Base-by-base conservation (phyloP, 1,284 basidiomycete species). In the Tylopilus sp. region DNA sequence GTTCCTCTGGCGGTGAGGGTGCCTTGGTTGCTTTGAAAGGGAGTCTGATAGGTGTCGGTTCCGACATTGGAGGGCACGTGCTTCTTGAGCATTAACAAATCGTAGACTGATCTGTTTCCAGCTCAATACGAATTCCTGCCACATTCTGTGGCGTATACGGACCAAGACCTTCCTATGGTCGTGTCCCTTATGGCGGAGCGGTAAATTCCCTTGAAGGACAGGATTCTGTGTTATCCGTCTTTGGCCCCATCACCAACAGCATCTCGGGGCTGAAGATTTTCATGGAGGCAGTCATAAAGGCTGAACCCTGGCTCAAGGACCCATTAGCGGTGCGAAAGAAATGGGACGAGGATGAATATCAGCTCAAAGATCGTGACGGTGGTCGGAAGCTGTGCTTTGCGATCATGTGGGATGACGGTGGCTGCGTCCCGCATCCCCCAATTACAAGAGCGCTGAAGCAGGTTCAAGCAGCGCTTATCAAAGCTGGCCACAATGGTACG, bases 231-330 rank as follows among this genome's bases (percentile, higher is more conserved):
- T 73, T 76, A 1, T 88, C 86, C 2, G 86, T 90, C 42, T 76
- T 90, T 3, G 90, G 90, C 0, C 90, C 91, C 3, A 76, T 92
- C 54, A 75, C 83, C 4, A 74, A 73, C 25, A 80, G 77, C 17
- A 58, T 92, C 15, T 74, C 68, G 6, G 85, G 80, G 3, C 63
- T 91, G 37, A 84, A 84, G 62, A 61, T 75, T 2, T 91, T 90
- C 72, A 79, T 82, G 59, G 80, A 85, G 63, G 75, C 76, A 0
- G 76, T 89, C 4, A 64, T 83, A 11, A 74, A 74, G 45, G 64
- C 73, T n/a, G 72, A 83, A 57, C 86, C 87, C 0, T 92, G 90
- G 90, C 63, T 78, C 7, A 75, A 72, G 53, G 90, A 92, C 62
- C 88, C 90, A 0, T 69, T 82, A 26, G 78, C 79, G 2, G 63